phyloP scores from a whole-genome alignment of 2,329 filamentous ascomycete species.

The Acephala macrosclerotiorum region DNA sequence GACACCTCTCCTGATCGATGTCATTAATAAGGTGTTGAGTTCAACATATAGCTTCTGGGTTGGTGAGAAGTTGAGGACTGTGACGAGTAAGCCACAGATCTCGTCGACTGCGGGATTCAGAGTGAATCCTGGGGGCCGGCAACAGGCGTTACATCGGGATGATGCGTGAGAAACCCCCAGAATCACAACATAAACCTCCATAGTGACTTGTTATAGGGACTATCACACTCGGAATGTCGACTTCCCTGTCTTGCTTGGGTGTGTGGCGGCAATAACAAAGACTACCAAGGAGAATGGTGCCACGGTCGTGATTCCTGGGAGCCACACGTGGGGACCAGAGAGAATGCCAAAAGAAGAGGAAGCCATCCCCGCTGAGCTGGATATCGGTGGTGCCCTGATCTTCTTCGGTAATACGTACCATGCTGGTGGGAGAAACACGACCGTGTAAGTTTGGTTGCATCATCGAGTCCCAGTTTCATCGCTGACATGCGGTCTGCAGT shows the following conservation, averaged over 20 bases:
- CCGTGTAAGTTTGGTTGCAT: background rate
- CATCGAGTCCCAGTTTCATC: background rate
- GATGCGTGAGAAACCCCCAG: slow-evolving; percentile 35
- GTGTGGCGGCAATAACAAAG: slow-evolving; percentile 15
- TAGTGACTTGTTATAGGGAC: background rate
- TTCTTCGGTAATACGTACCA: slow-evolving; percentile 20
- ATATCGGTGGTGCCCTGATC: slow-evolving; percentile 11
- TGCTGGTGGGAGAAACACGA: slow-evolving; percentile 19
- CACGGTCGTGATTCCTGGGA: slow-evolving; percentile 17
- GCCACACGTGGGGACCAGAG: slow-evolving; percentile 18
- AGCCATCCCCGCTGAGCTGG: slow-evolving; percentile 16
- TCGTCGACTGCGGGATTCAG: slow-evolving; percentile 48
- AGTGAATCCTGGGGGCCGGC: slow-evolving; percentile 49
- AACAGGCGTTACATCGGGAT: slow-evolving; percentile 49
- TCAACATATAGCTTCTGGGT: slow-evolving; percentile 48
- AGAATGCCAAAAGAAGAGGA: slow-evolving; percentile 12
- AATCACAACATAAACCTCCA: background rate
- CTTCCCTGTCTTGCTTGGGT: slow-evolving; percentile 14
- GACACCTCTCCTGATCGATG: slow-evolving; percentile 46
- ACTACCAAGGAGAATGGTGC: slow-evolving; percentile 22
- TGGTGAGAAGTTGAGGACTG: slow-evolving; percentile 43
- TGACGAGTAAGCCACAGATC: slow-evolving; percentile 48
- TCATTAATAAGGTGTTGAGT: slow-evolving; percentile 46
- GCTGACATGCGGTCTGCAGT: slow-evolving; percentile 24
- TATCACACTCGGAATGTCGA: slow-evolving; percentile 9